Evolutionary conservation across 225 moss, liverwort and hornwort species (phyloP), one percentile per base, ranked within the genome.

Genomic region (Marchantia polymorpha): DNA sequence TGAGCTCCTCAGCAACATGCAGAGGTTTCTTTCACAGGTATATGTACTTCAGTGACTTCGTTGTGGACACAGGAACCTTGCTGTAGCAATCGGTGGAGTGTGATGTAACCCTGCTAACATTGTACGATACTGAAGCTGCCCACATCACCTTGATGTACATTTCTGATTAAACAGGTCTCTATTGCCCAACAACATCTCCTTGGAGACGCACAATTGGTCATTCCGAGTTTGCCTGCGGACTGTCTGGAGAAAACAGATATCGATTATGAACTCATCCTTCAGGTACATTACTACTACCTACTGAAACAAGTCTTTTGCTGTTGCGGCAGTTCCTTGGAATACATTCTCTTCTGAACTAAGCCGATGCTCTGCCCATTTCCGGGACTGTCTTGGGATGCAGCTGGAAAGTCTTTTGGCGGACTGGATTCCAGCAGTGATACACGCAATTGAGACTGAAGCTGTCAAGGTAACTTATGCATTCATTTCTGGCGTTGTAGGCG

Each of bases 221-320:
- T 96, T 84, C 94, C 94, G 60, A 88, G 48, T 29, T 80, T 90
- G 31, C 89, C 90, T 0, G 0, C 80, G 29, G 92, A 96, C 27
- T 86, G 76, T 31, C 0, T 8, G 72, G 90, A 96, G 0, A 96
- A 89, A 70, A 71, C 0, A 31, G 96, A 96, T 39, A 84, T 92
- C 10, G 94, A 96, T 46, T 96, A 94, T 5, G 94, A 91, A 79
- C 90, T 96, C 39, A 87, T 96, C 53, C 90, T 96, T 1, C 94
- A 96, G 73, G 96, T 96, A 7, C 59, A 25, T 19, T 64, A n/a
- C 64, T 64, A 64, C 39, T 39, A 39, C 39, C 39, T 39, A 39
- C 39, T 69, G 10, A 12, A 65, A 65, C 25, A 27, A 65, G 65
- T 65, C 29, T 29, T 29, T 65, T 12, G 10, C 22, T 50, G 12